A percentile compares a stretch with the other conserved stretches of the same genome.
phyloP scores from a whole-genome alignment of 768 basidiomycete species.

The Gautieria morchelliformis region DNA sequence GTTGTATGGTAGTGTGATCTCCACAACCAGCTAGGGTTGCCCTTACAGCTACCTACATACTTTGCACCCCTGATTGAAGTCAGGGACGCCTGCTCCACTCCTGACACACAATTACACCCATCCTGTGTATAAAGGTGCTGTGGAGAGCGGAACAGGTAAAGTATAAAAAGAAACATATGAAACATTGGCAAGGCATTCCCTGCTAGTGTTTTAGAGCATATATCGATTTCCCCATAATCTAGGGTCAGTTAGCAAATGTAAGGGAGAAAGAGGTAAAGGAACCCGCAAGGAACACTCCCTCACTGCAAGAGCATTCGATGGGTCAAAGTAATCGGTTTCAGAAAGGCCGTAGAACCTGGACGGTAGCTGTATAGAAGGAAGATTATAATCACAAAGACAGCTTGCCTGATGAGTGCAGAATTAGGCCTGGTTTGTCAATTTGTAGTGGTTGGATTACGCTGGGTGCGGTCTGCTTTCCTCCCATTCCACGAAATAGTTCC shows the following conservation, averaged over 20 bases:
- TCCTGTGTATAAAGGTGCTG: not conserved
- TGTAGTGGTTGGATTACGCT: not conserved
- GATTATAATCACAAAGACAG: not conserved
- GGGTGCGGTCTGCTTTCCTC: not conserved
- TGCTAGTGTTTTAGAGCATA: not conserved
- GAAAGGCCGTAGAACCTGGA: slow-evolving; percentile 12
- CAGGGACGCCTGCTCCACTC: too few relatives aligned
- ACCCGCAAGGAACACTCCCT: not conserved
- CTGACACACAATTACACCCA: not conserved
- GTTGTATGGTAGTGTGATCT: too few relatives aligned
- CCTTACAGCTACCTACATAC: too few relatives aligned
- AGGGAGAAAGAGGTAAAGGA: not conserved
- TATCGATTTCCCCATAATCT: not conserved
- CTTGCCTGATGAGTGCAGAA: slow-evolving; percentile 19
- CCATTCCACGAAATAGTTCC: not conserved
- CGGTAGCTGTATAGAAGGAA: not conserved
- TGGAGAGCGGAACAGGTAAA: not conserved
- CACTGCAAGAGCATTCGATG: slow-evolving; percentile 5
- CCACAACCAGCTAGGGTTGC: too few relatives aligned
- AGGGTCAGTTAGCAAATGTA: not conserved
- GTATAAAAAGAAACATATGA: not conserved
- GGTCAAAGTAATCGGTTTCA: slow-evolving; percentile 9
- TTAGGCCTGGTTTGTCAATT: slow-evolving; percentile 10
- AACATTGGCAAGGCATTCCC: not conserved
- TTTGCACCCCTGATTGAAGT: too few relatives aligned